phyloP scores from a whole-genome alignment of 2,329 filamentous ascomycete species.

The Calonectria hongkongensis region DNA sequence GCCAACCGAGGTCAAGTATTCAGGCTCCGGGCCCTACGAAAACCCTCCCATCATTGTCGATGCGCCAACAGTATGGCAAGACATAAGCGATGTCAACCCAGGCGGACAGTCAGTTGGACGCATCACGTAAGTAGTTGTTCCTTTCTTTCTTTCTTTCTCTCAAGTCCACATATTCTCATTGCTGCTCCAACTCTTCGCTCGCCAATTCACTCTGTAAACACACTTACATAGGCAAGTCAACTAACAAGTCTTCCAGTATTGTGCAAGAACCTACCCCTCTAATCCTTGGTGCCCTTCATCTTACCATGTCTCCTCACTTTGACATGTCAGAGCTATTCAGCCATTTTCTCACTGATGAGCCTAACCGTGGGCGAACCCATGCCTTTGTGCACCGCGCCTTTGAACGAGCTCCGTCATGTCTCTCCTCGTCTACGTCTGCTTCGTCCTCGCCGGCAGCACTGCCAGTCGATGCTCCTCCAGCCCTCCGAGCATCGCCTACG shows the following conservation, averaged over 20 bases:
- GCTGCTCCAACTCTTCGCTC: background rate
- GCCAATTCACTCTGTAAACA: background rate
- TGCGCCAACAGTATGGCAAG: constrained; percentile 64
- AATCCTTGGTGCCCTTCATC: constrained; percentile 75
- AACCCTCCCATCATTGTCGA: constrained; percentile 59
- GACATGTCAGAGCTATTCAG: constrained; percentile 77
- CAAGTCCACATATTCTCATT: background rate
- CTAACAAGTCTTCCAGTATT: constrained; percentile 63
- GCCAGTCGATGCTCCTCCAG: constrained; percentile 27
- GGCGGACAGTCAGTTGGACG: constrained; percentile 69
- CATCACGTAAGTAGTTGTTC: constrained; percentile 68
- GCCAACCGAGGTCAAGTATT: constrained; percentile 51
- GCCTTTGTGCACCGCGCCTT: constrained; percentile 72
- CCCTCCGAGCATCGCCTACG: constrained; percentile 39
- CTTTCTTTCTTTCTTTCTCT: background rate
- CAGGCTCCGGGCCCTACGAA: constrained; percentile 52
- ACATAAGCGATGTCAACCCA: constrained; percentile 62
- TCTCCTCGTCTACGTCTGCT: constrained; percentile 41
- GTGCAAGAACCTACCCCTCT: constrained; percentile 77
- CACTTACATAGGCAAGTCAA: background rate
- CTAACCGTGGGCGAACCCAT: constrained; percentile 65
- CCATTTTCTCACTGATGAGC: constrained; percentile 70
- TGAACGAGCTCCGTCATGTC: constrained; percentile 49
- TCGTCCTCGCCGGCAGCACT: constrained; percentile 42
- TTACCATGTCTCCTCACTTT: constrained; percentile 74